Evolutionary conservation across 345 rosid genomes (phyloP).

Genomic region (Salix caprea): DNA sequence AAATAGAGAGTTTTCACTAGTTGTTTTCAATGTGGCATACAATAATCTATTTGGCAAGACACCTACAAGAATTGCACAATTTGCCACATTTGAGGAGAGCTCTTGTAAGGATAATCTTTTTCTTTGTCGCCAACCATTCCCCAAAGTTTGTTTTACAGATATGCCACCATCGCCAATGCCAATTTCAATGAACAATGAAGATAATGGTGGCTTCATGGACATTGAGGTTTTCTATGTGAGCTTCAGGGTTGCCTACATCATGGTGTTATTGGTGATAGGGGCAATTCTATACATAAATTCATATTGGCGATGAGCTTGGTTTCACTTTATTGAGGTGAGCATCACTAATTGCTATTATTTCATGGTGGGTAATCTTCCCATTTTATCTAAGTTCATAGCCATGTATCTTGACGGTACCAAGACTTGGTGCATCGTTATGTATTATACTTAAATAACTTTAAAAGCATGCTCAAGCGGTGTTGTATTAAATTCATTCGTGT

Average conservation of each 20-base stretch:
- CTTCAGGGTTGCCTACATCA: neutral
- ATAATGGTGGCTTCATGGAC: neutral
- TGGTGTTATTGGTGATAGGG: neutral
- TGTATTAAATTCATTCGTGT: no score
- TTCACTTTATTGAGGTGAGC: neutral
- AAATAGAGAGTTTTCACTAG: conserved; percentile 7
- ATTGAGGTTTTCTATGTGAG: conserved; percentile 4
- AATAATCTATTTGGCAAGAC: conserved; percentile 34
- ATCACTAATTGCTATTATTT: neutral
- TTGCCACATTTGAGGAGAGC: conserved; percentile 14
- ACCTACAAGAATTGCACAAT: conserved; percentile 5
- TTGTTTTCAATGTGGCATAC: conserved; percentile 29
- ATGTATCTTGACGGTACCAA: no score
- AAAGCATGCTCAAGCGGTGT: no score
- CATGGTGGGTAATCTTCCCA: conserved; percentile 3
- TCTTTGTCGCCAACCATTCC: conserved; percentile 23
- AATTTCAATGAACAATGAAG: neutral
- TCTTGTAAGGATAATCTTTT: conserved; percentile 22
- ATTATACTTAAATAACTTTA: no score
- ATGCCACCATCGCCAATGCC: neutral
- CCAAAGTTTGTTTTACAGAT: neutral
- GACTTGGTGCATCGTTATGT: no score
- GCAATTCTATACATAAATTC: conserved; percentile 1
- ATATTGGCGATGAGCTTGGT: conserved; percentile 3
- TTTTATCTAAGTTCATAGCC: neutral